Conservation (phyloP, 306 rosid genomes). For the Cicer arietinum region DNA sequence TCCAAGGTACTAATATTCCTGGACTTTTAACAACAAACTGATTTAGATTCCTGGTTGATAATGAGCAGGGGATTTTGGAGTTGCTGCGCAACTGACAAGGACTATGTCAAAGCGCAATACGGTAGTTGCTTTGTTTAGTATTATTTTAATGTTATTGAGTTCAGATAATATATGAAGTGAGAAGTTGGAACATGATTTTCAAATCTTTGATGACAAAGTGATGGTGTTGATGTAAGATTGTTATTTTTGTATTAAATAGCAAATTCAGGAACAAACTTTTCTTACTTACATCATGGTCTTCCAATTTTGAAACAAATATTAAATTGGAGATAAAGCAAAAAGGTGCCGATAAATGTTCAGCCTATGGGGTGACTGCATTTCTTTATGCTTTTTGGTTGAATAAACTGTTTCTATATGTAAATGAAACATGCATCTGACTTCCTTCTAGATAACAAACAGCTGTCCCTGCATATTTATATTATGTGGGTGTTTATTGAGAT, state of each 20-base stretch:
- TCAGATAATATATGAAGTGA: conserved; percentile 35
- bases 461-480: conserved; percentile 3
- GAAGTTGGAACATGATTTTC: conserved; percentile 21
- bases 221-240: conserved; percentile 27
- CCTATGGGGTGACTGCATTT: conserved; percentile 13
- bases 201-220: conserved; percentile 26
- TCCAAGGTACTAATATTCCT: conserved; percentile 31
- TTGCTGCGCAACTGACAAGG: conserved; percentile 98
- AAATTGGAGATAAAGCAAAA: conserved; percentile 13
- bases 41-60: conserved; percentile 41
- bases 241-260: conserved; percentile 22
- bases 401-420: conserved; percentile 11
- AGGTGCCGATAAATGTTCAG: conserved; percentile 9
- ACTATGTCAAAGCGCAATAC: conserved; percentile 99
- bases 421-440: conserved; percentile 19
- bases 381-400: conserved; percentile 28
- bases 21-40: conserved; percentile 29
- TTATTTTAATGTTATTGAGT: conserved; percentile 27
- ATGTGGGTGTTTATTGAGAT: not conserved
- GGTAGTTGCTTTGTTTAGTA: conserved; percentile 54
- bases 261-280: conserved; percentile 23
- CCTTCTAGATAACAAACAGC: conserved; percentile 15
- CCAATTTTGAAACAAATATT: conserved; percentile 21
- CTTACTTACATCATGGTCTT: not conserved
- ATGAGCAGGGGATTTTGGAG: conserved; percentile 97